These are phyloP conservation scores for Pythium phragmitis DNA, from an alignment of 352 stramenopile genomes.

Conservation along the genomic window DNA sequence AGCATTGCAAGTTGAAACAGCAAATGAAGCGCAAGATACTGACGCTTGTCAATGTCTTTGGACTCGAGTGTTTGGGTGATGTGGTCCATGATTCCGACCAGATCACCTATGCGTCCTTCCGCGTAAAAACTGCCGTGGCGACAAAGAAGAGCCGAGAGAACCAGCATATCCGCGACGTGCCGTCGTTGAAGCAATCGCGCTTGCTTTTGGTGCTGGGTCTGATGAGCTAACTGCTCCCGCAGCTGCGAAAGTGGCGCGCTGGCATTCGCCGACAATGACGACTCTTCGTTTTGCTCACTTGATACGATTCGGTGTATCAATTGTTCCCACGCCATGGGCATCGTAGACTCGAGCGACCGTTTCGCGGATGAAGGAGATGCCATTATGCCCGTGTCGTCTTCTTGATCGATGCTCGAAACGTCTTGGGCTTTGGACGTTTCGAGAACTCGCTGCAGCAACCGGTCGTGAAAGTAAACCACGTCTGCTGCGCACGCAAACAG, in stretches of 20 bases:
- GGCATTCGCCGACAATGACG: neutral
- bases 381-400: constrained; percentile 3
- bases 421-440: neutral
- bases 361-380: constrained; percentile 17
- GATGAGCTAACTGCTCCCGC: constrained; percentile 6
- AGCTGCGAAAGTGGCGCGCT: constrained; percentile 12
- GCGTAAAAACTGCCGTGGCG: constrained; percentile 27
- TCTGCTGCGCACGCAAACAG: constrained; percentile 19
- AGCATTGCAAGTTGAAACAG: constrained; percentile 24
- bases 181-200: constrained; percentile 12
- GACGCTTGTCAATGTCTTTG: constrained; percentile 21
- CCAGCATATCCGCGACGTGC: constrained; percentile 12
- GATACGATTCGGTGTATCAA: constrained; percentile 23
- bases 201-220: constrained; percentile 18
- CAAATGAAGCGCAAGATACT: constrained; percentile 24
- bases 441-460: constrained; percentile 17
- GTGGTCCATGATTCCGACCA: constrained; percentile 24
- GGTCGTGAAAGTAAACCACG: constrained; percentile 26
- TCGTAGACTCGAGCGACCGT: constrained; percentile 17
- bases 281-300: constrained; percentile 3
- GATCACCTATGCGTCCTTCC: constrained; percentile 24
- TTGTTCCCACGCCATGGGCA: constrained; percentile 31
- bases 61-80: constrained; percentile 17
- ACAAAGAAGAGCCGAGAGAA: constrained; percentile 23
- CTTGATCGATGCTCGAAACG: neutral